A percentile compares a stretch with the other conserved stretches of the same genome.
Conservation (phyloP, 352 stramenopile species). For the Pythium plurisporium region DNA sequence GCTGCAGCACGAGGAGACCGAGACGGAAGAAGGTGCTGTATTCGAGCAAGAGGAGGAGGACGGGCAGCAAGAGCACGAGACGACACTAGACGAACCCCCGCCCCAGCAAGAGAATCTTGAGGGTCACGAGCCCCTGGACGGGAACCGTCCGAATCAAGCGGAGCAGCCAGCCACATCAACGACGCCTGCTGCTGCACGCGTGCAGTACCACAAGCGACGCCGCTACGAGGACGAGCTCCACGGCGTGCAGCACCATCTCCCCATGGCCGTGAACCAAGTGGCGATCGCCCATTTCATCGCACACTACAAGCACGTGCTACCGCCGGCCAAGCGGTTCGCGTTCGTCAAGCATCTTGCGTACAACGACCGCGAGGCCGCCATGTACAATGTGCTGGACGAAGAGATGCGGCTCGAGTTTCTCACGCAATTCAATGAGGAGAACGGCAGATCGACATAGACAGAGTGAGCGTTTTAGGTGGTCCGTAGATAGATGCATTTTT, state of each 20-base stretch:
- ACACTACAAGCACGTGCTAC: constrained; percentile 32
- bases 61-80: no score
- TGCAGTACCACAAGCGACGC: neutral
- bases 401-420: constrained; percentile 38
- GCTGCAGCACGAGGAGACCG: no score
- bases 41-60: no score
- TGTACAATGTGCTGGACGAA: constrained; percentile 61
- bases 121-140: neutral
- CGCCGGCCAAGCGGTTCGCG: constrained; percentile 22
- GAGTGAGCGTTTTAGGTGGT: no score
- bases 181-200: neutral
- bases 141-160: no score
- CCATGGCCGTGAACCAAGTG: constrained; percentile 32
- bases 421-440: constrained; percentile 28
- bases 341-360: constrained; percentile 45
- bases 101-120: neutral
- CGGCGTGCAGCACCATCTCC: neutral
- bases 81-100: no score
- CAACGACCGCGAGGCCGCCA: constrained; percentile 44
- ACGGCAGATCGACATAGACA: no score
- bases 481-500: neutral
- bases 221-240: constrained; percentile 1
- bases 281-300: constrained; percentile 41
- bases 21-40: no score
- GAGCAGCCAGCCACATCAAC: neutral